Percentiles rank a stretch among this genome's conserved stretches.
These are phyloP conservation scores for Cyclotella distinguenda DNA, from an alignment of 108 stramenopile species.

Conservation along the genomic window DNA sequence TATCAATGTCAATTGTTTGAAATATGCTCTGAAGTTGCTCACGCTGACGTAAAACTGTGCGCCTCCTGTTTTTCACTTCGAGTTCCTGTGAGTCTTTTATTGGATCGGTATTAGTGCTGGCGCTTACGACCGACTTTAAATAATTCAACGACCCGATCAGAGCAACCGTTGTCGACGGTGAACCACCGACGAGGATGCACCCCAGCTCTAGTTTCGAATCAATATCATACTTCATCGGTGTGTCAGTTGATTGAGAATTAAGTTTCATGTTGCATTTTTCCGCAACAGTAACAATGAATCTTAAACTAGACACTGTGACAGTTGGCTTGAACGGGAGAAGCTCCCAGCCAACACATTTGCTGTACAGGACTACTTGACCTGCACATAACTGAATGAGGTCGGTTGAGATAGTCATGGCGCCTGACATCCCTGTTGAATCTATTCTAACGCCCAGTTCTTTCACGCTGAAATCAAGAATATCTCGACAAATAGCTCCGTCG, in stretches of 20 bases:
- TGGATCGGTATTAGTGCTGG: background rate
- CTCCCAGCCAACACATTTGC: background rate
- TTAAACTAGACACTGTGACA: slow-evolving; percentile 1
- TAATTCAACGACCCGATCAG: slow-evolving; percentile 5
- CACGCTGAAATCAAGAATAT: slow-evolving; percentile 16
- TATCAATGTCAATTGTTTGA: slow-evolving; percentile 15
- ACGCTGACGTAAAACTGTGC: background rate
- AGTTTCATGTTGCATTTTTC: no score
- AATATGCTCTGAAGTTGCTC: slow-evolving; percentile 9
- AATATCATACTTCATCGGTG: background rate
- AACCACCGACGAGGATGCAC: slow-evolving; percentile 6
- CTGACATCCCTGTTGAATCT: slow-evolving; percentile 6
- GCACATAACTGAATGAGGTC: slow-evolving; percentile 11
- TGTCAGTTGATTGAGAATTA: no score
- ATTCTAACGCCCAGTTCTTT: background rate
- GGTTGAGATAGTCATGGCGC: background rate
- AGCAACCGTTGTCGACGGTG: slow-evolving; percentile 13
- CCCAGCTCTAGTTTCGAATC: background rate
- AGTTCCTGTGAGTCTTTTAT: background rate
- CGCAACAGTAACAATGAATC: background rate
- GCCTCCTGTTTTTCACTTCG: background rate
- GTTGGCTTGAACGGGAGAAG: slow-evolving; percentile 29
- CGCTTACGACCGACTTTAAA: background rate
- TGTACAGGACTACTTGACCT: background rate
- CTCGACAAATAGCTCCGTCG: slow-evolving; percentile 12